Conservation (phyloP, 441 rosid genomes). For the Pelargonium fulgidum region DNA sequence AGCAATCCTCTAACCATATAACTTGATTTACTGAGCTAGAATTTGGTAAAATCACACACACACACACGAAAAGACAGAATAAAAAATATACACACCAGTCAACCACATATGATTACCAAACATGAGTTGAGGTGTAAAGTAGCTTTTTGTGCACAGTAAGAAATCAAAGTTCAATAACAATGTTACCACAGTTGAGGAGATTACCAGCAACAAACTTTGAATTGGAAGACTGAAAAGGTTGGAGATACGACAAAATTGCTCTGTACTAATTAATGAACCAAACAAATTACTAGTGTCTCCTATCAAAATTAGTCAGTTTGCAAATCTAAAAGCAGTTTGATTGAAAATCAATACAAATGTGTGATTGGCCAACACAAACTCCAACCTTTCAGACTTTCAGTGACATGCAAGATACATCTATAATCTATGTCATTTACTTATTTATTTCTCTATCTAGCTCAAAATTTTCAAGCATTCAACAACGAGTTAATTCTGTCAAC, state of each 20-base stretch:
- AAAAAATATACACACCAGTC: neutral
- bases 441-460: slow-evolving; percentile 1
- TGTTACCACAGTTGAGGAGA: neutral
- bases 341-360: neutral
- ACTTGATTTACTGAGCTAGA: neutral
- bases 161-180: too few species aligned
- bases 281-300: neutral
- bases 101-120: neutral
- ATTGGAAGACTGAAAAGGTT: neutral
- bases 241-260: neutral
- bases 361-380: slow-evolving; percentile 3
- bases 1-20: neutral
- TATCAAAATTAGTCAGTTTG: neutral
- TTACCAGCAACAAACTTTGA: neutral
- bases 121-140: neutral
- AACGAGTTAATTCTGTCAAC: neutral
- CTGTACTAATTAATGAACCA: neutral
- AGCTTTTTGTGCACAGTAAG: neutral
- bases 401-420: slow-evolving; percentile 1
- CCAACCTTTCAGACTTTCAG: neutral
- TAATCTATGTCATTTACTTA: neutral
- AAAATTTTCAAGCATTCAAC: neutral
- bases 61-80: neutral
- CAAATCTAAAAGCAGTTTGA: neutral
- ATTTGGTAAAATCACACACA: neutral